Evolutionary conservation across 1,139 yeast species (phyloP).

Genomic region (Kluyveromyces sp.): DNA sequence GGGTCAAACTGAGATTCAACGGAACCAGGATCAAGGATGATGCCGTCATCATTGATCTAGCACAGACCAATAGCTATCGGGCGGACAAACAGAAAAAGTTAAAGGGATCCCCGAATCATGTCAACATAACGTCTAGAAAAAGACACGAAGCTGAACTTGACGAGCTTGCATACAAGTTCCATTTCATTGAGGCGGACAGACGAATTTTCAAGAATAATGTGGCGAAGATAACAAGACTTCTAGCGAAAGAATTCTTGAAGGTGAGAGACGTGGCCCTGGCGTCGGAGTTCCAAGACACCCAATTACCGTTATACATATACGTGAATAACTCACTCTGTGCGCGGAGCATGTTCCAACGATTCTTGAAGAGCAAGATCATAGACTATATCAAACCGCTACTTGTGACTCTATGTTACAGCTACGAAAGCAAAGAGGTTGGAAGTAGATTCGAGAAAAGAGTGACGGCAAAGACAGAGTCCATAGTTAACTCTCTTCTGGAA

Average conservation of each 20-base stretch:
- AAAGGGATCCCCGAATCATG: conserved; percentile 5
- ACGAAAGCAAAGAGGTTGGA: conserved; percentile 15
- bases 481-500: conserved; percentile 14
- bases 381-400: conserved; percentile 22
- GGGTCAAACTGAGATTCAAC: conserved; percentile 26
- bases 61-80: conserved; percentile 8
- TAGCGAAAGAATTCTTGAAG: conserved; percentile 21
- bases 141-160: conserved; percentile 15
- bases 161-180: conserved; percentile 17
- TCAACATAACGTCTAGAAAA: conserved; percentile 11
- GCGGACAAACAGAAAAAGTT: conserved; percentile 4
- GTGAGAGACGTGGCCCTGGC: conserved; percentile 19
- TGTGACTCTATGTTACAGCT: conserved; percentile 16
- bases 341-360: conserved; percentile 14
- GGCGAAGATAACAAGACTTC: conserved; percentile 17
- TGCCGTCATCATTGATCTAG: conserved; percentile 21
- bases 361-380: conserved; percentile 17
- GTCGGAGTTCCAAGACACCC: conserved; percentile 15
- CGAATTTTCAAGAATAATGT: conserved; percentile 18
- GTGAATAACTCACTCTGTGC: conserved; percentile 19
- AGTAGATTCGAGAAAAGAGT: conserved; percentile 17
- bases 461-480: conserved; percentile 12
- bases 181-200: conserved; percentile 25
- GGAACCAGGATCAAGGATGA: conserved; percentile 26
- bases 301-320: conserved; percentile 23